Evolutionary conservation across 192 early-diverging fungal species (phyloP).

Genomic region (Diversispora eburnea): DNA sequence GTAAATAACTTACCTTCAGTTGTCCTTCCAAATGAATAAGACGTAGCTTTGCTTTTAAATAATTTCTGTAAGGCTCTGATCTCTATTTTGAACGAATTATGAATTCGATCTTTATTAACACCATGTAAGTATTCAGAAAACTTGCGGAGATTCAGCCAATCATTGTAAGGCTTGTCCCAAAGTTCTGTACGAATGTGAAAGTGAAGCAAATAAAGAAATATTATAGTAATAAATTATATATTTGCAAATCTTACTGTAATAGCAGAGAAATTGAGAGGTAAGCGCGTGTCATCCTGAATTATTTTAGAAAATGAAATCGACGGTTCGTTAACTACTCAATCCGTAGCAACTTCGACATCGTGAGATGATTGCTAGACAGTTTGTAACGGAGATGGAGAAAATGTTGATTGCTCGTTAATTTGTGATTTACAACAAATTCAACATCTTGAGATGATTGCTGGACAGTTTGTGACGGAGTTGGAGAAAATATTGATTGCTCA

Average conservation of each 20-base stretch:
- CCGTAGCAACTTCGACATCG: not conserved
- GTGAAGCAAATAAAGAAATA: conserved; percentile 19
- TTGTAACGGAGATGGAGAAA: no score
- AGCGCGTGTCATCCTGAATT: not conserved
- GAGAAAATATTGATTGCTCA: no score
- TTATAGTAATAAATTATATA: conserved; percentile 15
- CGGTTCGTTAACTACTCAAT: not conserved
- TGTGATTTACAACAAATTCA: no score
- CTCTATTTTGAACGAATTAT: conserved; percentile 9
- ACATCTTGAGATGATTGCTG: no score
- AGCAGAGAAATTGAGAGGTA: conserved; percentile 1
- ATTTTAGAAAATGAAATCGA: not conserved
- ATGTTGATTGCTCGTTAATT: no score
- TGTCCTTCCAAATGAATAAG: not conserved
- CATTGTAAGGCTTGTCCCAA: conserved; percentile 8
- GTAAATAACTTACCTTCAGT: conserved; percentile 1
- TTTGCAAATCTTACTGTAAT: conserved; percentile 15
- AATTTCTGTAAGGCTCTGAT: not conserved
- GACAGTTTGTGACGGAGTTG: no score
- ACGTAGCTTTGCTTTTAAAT: not conserved
- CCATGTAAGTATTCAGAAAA: conserved; percentile 6
- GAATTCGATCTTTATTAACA: not conserved
- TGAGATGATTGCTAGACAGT: not conserved
- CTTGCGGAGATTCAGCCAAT: not conserved
- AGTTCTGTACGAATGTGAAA: conserved; percentile 12